These are phyloP conservation scores for Penicillium silybi DNA, from an alignment of 495 filamentous ascomycete species.

Conservation along the genomic window DNA sequence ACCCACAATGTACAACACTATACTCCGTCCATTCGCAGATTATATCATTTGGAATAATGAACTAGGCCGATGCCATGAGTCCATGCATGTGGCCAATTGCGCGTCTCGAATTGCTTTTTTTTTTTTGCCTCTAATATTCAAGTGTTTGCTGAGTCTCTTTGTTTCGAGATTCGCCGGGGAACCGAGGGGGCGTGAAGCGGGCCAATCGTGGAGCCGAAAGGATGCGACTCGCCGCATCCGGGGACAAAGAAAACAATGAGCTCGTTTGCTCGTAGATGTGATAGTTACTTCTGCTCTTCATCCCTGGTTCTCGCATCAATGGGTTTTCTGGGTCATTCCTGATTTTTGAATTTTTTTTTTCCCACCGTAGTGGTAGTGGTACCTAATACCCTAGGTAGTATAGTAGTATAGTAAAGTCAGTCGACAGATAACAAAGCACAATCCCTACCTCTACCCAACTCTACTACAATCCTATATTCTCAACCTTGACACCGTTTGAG, in stretches of 20 bases:
- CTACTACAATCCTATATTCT: background rate
- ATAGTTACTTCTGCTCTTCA: background rate
- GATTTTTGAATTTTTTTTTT: background rate
- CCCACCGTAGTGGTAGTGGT: too few relatives aligned
- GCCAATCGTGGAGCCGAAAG: slow-evolving; percentile 4
- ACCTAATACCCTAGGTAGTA: too few relatives aligned
- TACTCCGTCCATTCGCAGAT: too few relatives aligned
- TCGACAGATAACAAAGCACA: background rate
- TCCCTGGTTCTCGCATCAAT: background rate
- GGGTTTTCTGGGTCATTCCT: background rate
- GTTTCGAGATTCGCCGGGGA: slow-evolving; percentile 5
- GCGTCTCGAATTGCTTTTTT: background rate
- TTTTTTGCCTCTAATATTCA: too few relatives aligned
- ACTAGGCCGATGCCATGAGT: background rate
- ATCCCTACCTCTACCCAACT: background rate
- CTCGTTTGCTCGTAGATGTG: slow-evolving; percentile 8
- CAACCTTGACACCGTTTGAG: background rate
- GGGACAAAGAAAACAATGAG: slow-evolving; percentile 41
- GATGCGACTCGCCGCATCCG: slow-evolving; percentile 39
- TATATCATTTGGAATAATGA: too few relatives aligned
- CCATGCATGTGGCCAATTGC: background rate
- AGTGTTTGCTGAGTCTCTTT: background rate
- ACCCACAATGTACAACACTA: background rate
- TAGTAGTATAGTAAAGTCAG: background rate
- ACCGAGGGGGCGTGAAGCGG: slow-evolving; percentile 8